These are phyloP conservation scores for Aspergillus wentii DNA, from an alignment of 495 filamentous ascomycete species.

Conservation along the genomic window DNA sequence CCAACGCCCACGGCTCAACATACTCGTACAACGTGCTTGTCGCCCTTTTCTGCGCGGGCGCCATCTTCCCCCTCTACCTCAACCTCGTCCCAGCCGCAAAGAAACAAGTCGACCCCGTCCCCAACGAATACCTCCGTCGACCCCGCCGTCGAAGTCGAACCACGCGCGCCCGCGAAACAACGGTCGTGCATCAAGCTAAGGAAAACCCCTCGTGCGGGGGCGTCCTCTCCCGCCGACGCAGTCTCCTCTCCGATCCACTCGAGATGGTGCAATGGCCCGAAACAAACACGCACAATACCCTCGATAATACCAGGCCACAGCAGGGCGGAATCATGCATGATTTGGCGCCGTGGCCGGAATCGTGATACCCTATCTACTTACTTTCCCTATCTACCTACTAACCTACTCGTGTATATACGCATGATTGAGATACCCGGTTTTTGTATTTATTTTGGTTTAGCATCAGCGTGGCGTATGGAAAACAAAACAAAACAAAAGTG, in stretches of 20 bases:
- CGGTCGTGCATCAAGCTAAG: constrained; percentile 26
- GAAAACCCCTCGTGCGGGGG: constrained; percentile 29
- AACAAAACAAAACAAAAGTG: too few species aligned
- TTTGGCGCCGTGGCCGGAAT: constrained; percentile 11
- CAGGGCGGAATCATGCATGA: constrained; percentile 12
- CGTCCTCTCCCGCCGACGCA: constrained; percentile 35
- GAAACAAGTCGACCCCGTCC: constrained; percentile 56
- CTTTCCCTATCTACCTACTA: constrained; percentile 1
- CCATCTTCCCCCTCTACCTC: constrained; percentile 57
- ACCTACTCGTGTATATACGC: background rate
- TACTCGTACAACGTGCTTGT: constrained; percentile 55
- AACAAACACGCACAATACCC: constrained; percentile 10
- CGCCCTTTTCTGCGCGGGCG: constrained; percentile 51
- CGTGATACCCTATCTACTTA: background rate
- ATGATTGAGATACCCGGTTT: background rate
- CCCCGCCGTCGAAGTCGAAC: constrained; percentile 21
- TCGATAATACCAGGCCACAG: background rate
- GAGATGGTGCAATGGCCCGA: constrained; percentile 21
- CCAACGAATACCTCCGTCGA: constrained; percentile 40
- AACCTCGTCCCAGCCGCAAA: constrained; percentile 52
- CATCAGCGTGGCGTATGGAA: too few species aligned
- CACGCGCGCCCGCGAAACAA: too few species aligned
- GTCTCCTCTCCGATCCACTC: constrained; percentile 27
- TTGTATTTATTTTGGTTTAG: too few species aligned
- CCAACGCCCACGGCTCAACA: constrained; percentile 29